Base-by-base conservation (phyloP, 805 yeast genomes). In the Saccharomycopsis sp. region DNA sequence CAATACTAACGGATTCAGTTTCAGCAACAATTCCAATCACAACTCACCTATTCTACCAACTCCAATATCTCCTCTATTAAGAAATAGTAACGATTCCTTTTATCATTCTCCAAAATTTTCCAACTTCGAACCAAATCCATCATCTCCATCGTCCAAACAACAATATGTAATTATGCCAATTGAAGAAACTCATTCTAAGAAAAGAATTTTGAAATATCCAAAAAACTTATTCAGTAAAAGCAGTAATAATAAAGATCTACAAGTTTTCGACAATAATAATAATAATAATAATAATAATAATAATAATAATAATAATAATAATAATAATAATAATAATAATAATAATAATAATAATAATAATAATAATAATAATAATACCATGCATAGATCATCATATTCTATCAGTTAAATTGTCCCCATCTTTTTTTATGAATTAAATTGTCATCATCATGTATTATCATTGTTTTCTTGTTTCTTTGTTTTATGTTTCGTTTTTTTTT, bases 141-240 rank as follows among this genome's bases (percentile, higher is more conserved):
- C 31, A n/a, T 13, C 26, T 13, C 42, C 41, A 8, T 29, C 41
- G 12, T 44, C 47, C 3, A 9, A 12, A 18, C 31, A 34, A 17
- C 44, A 36, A 21, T 40, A 40, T 36, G 15, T 31, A 21, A n/a
- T 28, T 10, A 21, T 19, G 4, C 32, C 26, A 20, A n/a, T 14
- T 9, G 21, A 9, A 23, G 10, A 3, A 18, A 12, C n/a, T 14
- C 5, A 13, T 13, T 18, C 35, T 8, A 37, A 34, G 31, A 44
- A 37, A 25, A 44, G 35, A 20, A 30, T 44, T 25, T 21, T 44
- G 15, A 44, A 44, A 34, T 44, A 44, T 30, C 38, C 48, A 19
- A 45, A 36, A 25, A 39, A 36, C 14, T 39, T 41, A 19, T 45
- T 45, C 32, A 36, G 41, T 12, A 41, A 34, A 30, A 31, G 25